Conservation (phyloP, 1,284 basidiomycete genomes). For the Lentinula novae-zelandiae region DNA sequence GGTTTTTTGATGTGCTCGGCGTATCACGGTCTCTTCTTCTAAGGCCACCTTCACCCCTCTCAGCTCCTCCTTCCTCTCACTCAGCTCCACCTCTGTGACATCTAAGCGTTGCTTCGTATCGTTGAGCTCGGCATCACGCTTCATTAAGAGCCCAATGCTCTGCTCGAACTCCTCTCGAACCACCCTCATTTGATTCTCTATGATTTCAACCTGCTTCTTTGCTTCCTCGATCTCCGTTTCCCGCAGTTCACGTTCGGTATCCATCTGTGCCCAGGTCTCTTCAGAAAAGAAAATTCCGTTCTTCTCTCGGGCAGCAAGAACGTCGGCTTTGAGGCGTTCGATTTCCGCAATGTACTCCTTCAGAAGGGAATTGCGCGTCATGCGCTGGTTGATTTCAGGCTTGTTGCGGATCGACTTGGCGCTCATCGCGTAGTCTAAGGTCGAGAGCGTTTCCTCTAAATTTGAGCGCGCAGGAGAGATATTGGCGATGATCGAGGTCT, state of each 20-base stretch:
- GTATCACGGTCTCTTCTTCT: constrained; percentile 75
- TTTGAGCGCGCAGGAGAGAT: constrained; percentile 90
- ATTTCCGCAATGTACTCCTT: constrained; percentile 98
- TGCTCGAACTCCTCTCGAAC: constrained; percentile 91
- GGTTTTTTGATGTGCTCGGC: constrained; percentile 73
- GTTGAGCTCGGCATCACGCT: constrained; percentile 72
- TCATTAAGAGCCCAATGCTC: constrained; percentile 73
- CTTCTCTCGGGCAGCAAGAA: constrained; percentile 89
- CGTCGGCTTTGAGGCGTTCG: constrained; percentile 87
- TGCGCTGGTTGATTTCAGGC: constrained; percentile 93
- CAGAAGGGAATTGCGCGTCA: constrained; percentile 89
- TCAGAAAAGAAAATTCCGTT: constrained; percentile 92
- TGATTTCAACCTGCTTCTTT: constrained; percentile 75
- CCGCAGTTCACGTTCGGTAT: constrained; percentile 69
- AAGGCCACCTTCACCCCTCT: constrained; percentile 51
- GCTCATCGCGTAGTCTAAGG: constrained; percentile 94
- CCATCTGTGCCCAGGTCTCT: constrained; percentile 85
- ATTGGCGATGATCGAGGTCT: constrained; percentile 98
- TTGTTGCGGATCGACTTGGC: constrained; percentile 97
- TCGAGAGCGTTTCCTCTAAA: constrained; percentile 96
- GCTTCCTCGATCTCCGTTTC: constrained; percentile 80
- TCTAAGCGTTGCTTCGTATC: constrained; percentile 58
- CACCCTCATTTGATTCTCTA: constrained; percentile 77
- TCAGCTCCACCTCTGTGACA: constrained; percentile 51
- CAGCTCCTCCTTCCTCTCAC: constrained; percentile 51